These are phyloP conservation scores for Cucurbita pepo DNA, from an alignment of 306 rosid genomes.

Conservation along the genomic window DNA sequence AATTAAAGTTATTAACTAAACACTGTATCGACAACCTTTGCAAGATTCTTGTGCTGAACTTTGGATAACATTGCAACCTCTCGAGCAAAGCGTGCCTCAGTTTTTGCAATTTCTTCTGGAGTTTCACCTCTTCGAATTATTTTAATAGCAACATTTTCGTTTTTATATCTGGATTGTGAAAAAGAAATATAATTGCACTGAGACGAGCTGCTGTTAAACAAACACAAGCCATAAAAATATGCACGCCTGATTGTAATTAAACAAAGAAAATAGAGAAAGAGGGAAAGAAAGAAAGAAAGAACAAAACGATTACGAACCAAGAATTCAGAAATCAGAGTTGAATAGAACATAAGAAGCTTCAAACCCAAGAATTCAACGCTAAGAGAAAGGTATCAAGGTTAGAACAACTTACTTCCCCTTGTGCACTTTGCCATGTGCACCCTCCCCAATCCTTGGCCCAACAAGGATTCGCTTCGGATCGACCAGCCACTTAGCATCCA, in stretches of 20 bases:
- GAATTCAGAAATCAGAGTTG: neutral
- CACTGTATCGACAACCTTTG: conserved; percentile 39
- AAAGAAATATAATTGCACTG: conserved; percentile 10
- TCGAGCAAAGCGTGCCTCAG: conserved; percentile 65
- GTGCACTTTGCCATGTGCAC: conserved; percentile 66
- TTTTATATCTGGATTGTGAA: conserved; percentile 25
- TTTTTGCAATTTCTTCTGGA: conserved; percentile 33
- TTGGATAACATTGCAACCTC: conserved; percentile 79
- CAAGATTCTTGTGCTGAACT: conserved; percentile 89
- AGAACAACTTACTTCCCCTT: conserved; percentile 55
- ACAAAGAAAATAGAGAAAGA: neutral
- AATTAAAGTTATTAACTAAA: neutral
- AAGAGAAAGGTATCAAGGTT: neutral
- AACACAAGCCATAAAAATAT: neutral
- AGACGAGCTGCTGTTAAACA: neutral
- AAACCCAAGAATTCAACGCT: neutral
- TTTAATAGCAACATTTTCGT: conserved; percentile 40
- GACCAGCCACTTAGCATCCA: conserved; percentile 49
- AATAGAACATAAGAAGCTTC: conserved; percentile 1
- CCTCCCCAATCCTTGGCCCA: conserved; percentile 64
- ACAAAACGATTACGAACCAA: neutral
- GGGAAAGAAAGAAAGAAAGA: neutral
- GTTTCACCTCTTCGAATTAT: conserved; percentile 30
- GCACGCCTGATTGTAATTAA: neutral
- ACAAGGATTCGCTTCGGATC: conserved; percentile 54